Base-by-base conservation (phyloP, 2,329 filamentous ascomycete genomes). In the Hansfordia pulvinata region DNA sequence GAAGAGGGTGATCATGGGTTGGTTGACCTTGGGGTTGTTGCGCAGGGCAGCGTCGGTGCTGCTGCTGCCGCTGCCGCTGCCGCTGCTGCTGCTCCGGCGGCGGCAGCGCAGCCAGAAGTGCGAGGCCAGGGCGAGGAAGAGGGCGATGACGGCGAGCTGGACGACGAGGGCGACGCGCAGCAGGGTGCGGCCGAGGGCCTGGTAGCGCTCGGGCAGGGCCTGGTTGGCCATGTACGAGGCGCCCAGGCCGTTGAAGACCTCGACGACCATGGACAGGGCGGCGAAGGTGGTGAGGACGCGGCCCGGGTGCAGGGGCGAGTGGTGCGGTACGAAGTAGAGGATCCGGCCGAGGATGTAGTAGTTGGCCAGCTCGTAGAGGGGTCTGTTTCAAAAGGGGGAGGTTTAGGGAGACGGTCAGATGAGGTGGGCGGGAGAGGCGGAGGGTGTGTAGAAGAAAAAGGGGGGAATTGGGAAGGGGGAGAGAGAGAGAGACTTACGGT, bases 311-410 rank as follows among this genome's bases (percentile, higher is more conserved):
- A 61, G 47, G 0, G 68, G 67, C 0, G 66, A 55, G 30, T 64
- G 52, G 37, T 70, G 64, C 0, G 69, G 69, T 7, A 71, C 55
- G 42, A 72, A 73, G 43, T 63, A 65, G 6, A 74, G 50, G 10
- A 69, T 54, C 3, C 67, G 58, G 3, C 61, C 62, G 26, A 74
- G 58, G 23, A 71, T 54, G 35, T 70, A 60, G 41, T 73, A 73
- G 39, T 72, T 70, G 21, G 59, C 57, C 4, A 67, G 55, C 29
- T 69, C 64, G 26, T 70, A 62, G 7, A 72, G 48, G 2, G 69
- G 68, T 11, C 62, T 62, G 22, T 12, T 6, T 15, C 5, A 13
- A 19, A 22, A 17, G 8, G 40, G 42, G 35, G 37, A 51, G 24
- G 54, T 12, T 19, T 11, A 4, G 10, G 10, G 14, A 8, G 10